Conservation (phyloP, 2,329 filamentous ascomycete genomes). For the Microsporum ferrugineum region DNA sequence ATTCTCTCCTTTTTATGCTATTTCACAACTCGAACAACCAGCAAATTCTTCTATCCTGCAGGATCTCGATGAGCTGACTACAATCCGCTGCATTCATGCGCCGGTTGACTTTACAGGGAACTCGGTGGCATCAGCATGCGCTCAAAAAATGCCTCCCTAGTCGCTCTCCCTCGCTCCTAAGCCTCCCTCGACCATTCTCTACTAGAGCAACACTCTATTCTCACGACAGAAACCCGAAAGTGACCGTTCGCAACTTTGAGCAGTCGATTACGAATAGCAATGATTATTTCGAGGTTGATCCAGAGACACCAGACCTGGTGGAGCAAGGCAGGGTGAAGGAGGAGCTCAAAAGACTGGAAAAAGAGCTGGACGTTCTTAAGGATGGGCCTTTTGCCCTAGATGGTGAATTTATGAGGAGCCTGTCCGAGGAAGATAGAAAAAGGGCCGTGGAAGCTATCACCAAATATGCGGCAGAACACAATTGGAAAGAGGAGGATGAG, state of each 20-base stretch:
- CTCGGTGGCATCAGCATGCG: conserved; percentile 35
- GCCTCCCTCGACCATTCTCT: conserved; percentile 23
- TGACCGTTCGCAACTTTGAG: conserved; percentile 35
- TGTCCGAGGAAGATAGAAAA: conserved; percentile 33
- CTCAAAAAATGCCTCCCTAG: conserved; percentile 22
- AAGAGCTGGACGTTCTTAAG: conserved; percentile 30
- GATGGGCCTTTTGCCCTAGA: conserved; percentile 35
- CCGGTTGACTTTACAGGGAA: conserved; percentile 33
- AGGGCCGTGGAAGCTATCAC: conserved; percentile 33
- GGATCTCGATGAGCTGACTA: conserved; percentile 24
- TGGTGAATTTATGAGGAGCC: conserved; percentile 32
- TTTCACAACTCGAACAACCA: background rate
- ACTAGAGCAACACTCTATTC: conserved; percentile 21
- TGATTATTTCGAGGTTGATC: conserved; percentile 24
- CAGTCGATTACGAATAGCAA: conserved; percentile 29
- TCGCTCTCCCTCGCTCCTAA: conserved; percentile 12
- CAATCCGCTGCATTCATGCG: conserved; percentile 29
- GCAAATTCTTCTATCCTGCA: background rate
- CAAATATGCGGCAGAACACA: conserved; percentile 31
- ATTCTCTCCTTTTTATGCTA: background rate
- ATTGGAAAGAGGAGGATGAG: conserved; percentile 13
- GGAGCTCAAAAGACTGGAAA: conserved; percentile 28
- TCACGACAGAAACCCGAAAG: conserved; percentile 25
- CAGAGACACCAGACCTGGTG: conserved; percentile 27
- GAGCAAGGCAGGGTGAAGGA: conserved; percentile 28